Evolutionary conservation across 441 rosid species (phyloP).

Genomic region (Adansonia madagascariensis): DNA sequence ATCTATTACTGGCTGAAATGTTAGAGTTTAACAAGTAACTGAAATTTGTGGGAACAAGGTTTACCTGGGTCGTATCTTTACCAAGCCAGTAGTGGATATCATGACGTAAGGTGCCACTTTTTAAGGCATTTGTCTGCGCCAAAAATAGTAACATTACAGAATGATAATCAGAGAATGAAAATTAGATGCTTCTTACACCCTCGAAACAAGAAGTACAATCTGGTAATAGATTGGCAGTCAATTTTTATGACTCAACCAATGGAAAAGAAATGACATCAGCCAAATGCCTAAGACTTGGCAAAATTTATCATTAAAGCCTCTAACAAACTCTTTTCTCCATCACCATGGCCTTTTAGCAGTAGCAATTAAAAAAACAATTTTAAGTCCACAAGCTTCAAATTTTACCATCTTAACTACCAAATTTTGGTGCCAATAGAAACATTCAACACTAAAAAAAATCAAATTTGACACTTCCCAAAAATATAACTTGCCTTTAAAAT

Average conservation of each 20-base stretch:
- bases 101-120: neutral
- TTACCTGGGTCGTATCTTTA: neutral
- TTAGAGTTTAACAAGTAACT: neutral
- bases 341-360: neutral
- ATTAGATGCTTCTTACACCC: neutral
- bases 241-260: no score
- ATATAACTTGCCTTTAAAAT: neutral
- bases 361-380: neutral
- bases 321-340: neutral
- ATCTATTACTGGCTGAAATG: neutral
- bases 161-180: neutral
- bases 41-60: neutral
- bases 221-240: no score
- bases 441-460: neutral
- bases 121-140: neutral
- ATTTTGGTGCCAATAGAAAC: neutral
- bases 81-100: neutral
- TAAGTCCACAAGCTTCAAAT: neutral
- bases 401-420: neutral
- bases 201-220: no score
- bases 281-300: constrained; percentile 1
- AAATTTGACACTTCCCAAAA: neutral
- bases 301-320: neutral
- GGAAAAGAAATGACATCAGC: neutral
- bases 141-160: neutral